A percentile compares a stretch with the other conserved stretches of the same genome.
Evolutionary conservation across 805 yeast genomes (phyloP).

Genomic region (Maudiozyma serrabonitensis): DNA sequence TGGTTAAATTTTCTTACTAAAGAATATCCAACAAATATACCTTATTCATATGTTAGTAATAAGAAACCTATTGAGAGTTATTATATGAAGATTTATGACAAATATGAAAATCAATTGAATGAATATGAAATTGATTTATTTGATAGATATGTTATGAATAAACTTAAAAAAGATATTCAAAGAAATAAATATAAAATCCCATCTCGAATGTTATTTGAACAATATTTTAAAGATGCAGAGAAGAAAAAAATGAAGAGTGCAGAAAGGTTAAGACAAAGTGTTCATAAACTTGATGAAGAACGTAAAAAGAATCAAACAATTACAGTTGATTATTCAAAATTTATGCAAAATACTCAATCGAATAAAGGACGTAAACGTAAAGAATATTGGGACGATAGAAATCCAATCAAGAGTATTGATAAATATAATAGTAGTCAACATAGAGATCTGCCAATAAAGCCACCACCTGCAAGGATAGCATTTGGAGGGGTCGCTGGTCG

Average conservation of each 20-base stretch:
- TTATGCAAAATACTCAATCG: conserved; percentile 4
- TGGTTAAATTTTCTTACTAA: conserved; percentile 27
- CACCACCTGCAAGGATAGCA: conserved; percentile 16
- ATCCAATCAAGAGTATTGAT: conserved; percentile 1
- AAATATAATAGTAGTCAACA: conserved; percentile 8
- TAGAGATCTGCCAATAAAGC: conserved; percentile 6
- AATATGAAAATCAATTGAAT: background rate
- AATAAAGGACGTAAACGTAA: conserved; percentile 1
- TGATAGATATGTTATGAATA: conserved; percentile 7
- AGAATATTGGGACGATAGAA: conserved; percentile 3
- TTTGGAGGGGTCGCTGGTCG: conserved; percentile 26
- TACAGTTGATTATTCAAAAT: conserved; percentile 9
- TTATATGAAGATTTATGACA: conserved; percentile 6
- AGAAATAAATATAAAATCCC: conserved; percentile 28
- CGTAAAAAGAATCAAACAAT: conserved; percentile 27
- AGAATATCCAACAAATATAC: conserved; percentile 31
- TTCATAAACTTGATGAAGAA: conserved; percentile 23
- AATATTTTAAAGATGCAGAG: conserved; percentile 26
- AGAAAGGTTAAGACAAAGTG: conserved; percentile 27
- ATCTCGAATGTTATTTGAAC: conserved; percentile 28
- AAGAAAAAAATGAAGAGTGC: conserved; percentile 30
- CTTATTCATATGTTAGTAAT: conserved; percentile 23
- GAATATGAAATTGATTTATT: conserved; percentile 10
- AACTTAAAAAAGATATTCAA: conserved; percentile 12
- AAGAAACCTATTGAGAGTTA: conserved; percentile 15